These are phyloP conservation scores for Trichophyton equinum DNA, from an alignment of 2,329 filamentous ascomycete genomes.

Conservation along the genomic window DNA sequence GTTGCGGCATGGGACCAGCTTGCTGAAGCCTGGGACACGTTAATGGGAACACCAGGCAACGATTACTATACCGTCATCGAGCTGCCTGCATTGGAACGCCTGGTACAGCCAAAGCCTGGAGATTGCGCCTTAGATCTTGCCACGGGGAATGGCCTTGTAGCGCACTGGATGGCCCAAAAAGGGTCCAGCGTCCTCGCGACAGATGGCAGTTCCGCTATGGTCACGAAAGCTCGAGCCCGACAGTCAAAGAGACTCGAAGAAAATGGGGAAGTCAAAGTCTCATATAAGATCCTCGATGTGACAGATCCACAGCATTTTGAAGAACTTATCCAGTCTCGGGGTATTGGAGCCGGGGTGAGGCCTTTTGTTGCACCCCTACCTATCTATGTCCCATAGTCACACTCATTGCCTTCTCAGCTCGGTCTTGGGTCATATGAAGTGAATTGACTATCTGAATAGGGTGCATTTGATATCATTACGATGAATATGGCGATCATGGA, in stretches of 20 bases:
- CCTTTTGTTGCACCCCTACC: background rate
- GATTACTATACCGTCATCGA: conserved; percentile 36
- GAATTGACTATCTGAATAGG: conserved; percentile 12
- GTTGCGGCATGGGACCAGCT: conserved; percentile 29
- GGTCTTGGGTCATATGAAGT: background rate
- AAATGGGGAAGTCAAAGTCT: conserved; percentile 16
- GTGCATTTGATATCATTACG: conserved; percentile 33
- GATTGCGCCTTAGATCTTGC: conserved; percentile 37
- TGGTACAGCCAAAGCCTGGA: conserved; percentile 20
- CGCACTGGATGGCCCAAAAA: conserved; percentile 32
- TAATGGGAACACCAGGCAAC: conserved; percentile 32
- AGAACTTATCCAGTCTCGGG: conserved; percentile 15
- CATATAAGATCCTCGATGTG: conserved; percentile 29
- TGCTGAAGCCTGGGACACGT: conserved; percentile 33
- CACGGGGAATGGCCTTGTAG: conserved; percentile 39
- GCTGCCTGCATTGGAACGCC: conserved; percentile 29
- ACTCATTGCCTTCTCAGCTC: too few species aligned
- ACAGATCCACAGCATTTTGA: conserved; percentile 25
- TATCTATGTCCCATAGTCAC: too few species aligned
- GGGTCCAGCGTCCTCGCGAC: conserved; percentile 33
- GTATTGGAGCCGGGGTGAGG: background rate
- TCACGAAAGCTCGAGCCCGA: conserved; percentile 25
- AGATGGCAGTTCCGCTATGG: conserved; percentile 34
- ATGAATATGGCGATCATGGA: conserved; percentile 43
- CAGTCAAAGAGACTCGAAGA: conserved; percentile 10